Base-by-base conservation (phyloP, 352 stramenopile species). In the Globisporangium acanthophoron region DNA sequence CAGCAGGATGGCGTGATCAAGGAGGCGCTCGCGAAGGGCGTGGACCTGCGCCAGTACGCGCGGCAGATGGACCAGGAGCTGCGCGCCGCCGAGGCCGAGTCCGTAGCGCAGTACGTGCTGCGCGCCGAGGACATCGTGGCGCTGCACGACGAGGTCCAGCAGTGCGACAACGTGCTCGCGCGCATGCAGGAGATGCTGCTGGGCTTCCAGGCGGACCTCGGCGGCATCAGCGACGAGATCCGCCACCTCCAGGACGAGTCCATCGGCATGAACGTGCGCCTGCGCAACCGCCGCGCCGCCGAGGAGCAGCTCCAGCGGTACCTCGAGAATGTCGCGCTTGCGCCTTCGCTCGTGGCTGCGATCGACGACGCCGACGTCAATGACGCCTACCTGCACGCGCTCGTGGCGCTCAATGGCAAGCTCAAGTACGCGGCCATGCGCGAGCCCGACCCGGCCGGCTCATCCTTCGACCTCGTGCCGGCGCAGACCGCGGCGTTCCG, bases 121-220 rank as follows among this genome's bases (percentile, higher is more conserved):
- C 88, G 96, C 60, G 80, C 87, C 39, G 73, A 73, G n/a, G 83
- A 97, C 68, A 95, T 98, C 61, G 81, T 90, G 24, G 79, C 88
- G 56, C 69, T 98, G 48, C 90, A 97, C 59, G 79, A 94, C 52
- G 86, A 99, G 64, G 92, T 99, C 47, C 88, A 98, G 63, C 84
- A 91, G 52, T 99, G 96, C 73, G 97, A 99, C 76, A 89, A 93
- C 65, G 94, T 99, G 58, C 81, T 99, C 46, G 91, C 88, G 20
- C 87, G 90, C 47, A 96, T 99, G 86, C 96, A 99, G 68, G 96
- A 98, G 78, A 97, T 99, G 90, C 70, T 99, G 41, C 71, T 98
- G 24, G 96, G 96, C 8, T 99, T 99, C 74, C 96, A 99, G 77
- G 95, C 96, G 3, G 96, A 99, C 74, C 73, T 99, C 7, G 96